Evolutionary conservation across 108 stramenopile genomes (phyloP).

Genomic region (Conticribra guillardii): DNA sequence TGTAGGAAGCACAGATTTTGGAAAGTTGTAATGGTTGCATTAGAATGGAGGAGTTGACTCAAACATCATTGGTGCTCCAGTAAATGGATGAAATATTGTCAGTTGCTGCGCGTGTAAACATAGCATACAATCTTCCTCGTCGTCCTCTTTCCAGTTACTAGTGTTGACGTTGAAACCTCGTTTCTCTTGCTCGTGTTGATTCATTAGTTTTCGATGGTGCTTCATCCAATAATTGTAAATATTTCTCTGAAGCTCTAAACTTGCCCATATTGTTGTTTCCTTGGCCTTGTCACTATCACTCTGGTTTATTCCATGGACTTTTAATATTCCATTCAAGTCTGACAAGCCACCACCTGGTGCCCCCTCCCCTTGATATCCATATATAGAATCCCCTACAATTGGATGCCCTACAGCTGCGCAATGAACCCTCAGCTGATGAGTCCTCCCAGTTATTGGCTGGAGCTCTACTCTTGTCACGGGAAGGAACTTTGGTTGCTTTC

Average conservation of each 20-base stretch:
- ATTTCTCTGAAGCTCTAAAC: constrained; percentile 10
- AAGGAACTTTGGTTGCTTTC: no score
- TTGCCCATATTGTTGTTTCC: background rate
- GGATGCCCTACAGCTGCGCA: constrained; percentile 77
- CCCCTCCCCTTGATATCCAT: constrained; percentile 60
- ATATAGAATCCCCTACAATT: constrained; percentile 81
- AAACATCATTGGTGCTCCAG: constrained; percentile 68
- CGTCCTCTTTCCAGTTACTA: no score
- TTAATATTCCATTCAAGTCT: background rate
- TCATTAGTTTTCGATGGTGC: constrained; percentile 19
- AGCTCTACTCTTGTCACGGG: constrained; percentile 66
- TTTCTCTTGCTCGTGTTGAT: constrained; percentile 12
- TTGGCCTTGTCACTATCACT: background rate
- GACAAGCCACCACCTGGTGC: constrained; percentile 35
- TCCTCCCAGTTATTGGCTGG: constrained; percentile 65
- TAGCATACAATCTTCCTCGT: constrained; percentile 29
- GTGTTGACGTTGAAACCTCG: constrained; percentile 1
- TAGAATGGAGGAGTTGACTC: constrained; percentile 65
- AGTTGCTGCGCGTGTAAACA: constrained; percentile 71
- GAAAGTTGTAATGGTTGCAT: no score
- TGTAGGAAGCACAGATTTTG: no score
- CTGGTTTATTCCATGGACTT: no score
- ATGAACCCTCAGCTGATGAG: constrained; percentile 86
- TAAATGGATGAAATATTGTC: constrained; percentile 65
- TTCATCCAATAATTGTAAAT: constrained; percentile 15